Conservation (phyloP, 331 rosid genomes). For the Arachis monticola region DNA sequence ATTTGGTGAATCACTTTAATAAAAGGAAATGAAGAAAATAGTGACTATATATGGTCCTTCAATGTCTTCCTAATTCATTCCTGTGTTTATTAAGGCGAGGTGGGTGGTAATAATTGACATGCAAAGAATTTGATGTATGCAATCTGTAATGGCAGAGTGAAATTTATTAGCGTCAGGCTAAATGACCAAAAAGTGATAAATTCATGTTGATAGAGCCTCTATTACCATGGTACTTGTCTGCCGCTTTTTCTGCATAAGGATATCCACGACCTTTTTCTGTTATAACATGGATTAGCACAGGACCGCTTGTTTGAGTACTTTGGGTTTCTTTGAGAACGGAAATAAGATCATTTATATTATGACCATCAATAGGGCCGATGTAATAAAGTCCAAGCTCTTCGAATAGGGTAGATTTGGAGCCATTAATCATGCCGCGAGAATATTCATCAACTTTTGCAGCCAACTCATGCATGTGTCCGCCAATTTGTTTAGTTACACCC, state of each 20-base stretch:
- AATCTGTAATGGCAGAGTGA: not conserved
- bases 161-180: not conserved
- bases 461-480: conserved; percentile 78
- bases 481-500: conserved; percentile 85
- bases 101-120: not conserved
- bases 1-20: not conserved
- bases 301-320: conserved; percentile 81
- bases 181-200: conserved; percentile 5
- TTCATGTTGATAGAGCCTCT: conserved; percentile 36
- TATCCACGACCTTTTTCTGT: conserved; percentile 96
- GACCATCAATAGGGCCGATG: conserved; percentile 95
- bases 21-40: too few species aligned
- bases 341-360: conserved; percentile 81
- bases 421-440: conserved; percentile 93
- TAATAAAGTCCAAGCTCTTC: conserved; percentile 97
- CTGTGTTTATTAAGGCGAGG: too few species aligned
- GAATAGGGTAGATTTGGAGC: conserved; percentile 80
- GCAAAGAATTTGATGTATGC: too few species aligned
- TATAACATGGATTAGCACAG: conserved; percentile 85
- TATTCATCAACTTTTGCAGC: conserved; percentile 95
- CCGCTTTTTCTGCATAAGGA: conserved; percentile 89
- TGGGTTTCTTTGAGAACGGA: conserved; percentile 78
- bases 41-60: too few species aligned
- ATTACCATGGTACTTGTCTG: conserved; percentile 97
- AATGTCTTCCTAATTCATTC: too few species aligned